phyloP scores from a whole-genome alignment of 768 basidiomycete species.

The Asterophora parasitica region DNA sequence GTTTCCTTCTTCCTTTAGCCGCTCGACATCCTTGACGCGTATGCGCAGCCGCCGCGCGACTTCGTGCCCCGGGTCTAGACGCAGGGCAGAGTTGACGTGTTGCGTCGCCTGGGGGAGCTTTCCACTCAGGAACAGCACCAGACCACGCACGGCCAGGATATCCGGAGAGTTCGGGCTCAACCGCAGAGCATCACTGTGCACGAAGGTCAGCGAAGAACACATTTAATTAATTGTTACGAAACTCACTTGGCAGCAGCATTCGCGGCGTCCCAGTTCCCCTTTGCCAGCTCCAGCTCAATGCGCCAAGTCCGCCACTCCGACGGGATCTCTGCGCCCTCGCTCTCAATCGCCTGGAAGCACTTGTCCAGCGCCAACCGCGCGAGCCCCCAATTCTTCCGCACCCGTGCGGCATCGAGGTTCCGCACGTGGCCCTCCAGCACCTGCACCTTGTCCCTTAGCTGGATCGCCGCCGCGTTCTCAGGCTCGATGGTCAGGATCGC shows the following conservation, averaged over 20 bases:
- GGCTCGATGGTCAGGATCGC: slow-evolving; percentile 58
- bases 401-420: slow-evolving; percentile 54
- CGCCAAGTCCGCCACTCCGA: slow-evolving; percentile 78
- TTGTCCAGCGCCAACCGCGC: slow-evolving; percentile 78
- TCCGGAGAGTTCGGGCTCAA: slow-evolving; percentile 73
- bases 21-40: slow-evolving; percentile 78
- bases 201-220: not conserved
- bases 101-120: slow-evolving; percentile 68
- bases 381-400: slow-evolving; percentile 67
- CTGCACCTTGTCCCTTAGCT: slow-evolving; percentile 57
- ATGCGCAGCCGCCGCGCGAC: slow-evolving; percentile 66
- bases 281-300: slow-evolving; percentile 71
- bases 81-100: slow-evolving; percentile 66
- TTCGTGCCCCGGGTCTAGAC: slow-evolving; percentile 74
- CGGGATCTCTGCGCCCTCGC: slow-evolving; percentile 72
- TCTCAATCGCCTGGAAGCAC: slow-evolving; percentile 67
- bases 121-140: slow-evolving; percentile 71
- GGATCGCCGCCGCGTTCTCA: slow-evolving; percentile 50
- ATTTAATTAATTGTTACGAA: not conserved
- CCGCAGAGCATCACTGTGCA: slow-evolving; percentile 66
- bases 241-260: slow-evolving; percentile 67
- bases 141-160: slow-evolving; percentile 69
- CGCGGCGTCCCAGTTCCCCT: slow-evolving; percentile 72
- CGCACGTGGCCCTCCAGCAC: slow-evolving; percentile 62
- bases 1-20: slow-evolving; percentile 84